phyloP scores from a whole-genome alignment of 768 basidiomycete genomes.

The Gloeopeniophorella convolvens region DNA sequence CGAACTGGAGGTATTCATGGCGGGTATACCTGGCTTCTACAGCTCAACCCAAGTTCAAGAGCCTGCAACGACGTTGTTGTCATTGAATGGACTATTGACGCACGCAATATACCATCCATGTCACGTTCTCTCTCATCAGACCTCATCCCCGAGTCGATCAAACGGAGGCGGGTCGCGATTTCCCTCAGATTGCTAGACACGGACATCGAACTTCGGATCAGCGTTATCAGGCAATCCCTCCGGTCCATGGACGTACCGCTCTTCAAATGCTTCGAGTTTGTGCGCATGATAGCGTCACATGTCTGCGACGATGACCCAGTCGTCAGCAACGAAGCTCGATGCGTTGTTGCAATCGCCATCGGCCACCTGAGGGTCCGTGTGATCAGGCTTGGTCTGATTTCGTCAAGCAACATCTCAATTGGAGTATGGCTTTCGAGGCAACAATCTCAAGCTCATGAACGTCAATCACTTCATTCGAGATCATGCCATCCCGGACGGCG shows the following conservation, averaged over 20 bases:
- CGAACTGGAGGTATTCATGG: conserved; percentile 5
- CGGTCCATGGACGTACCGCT: background rate
- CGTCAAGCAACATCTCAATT: background rate
- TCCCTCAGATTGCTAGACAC: background rate
- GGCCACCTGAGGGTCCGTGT: background rate
- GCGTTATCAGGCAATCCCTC: conserved; percentile 5
- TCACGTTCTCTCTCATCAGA: conserved; percentile 1
- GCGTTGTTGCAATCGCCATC: background rate
- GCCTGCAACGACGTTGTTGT: background rate
- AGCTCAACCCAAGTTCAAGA: conserved; percentile 1
- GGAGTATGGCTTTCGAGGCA: background rate
- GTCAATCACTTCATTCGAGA: background rate
- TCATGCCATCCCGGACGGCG: background rate
- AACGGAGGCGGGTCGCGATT: background rate
- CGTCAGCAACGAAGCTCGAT: background rate
- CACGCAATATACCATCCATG: conserved; percentile 4
- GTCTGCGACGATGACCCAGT: background rate
- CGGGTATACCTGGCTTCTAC: conserved; percentile 8
- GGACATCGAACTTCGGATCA: conserved; percentile 1
- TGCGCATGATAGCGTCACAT: background rate
- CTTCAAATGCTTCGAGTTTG: conserved; percentile 3
- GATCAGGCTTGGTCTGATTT: background rate
- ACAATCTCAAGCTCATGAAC: background rate
- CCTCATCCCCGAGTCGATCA: background rate
- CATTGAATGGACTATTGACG: background rate